Percentiles rank a stretch among this genome's conserved stretches.
These are phyloP conservation scores for Rasamsonia emersonii DNA, from an alignment of 2,329 filamentous ascomycete genomes.

Conservation along the genomic window DNA sequence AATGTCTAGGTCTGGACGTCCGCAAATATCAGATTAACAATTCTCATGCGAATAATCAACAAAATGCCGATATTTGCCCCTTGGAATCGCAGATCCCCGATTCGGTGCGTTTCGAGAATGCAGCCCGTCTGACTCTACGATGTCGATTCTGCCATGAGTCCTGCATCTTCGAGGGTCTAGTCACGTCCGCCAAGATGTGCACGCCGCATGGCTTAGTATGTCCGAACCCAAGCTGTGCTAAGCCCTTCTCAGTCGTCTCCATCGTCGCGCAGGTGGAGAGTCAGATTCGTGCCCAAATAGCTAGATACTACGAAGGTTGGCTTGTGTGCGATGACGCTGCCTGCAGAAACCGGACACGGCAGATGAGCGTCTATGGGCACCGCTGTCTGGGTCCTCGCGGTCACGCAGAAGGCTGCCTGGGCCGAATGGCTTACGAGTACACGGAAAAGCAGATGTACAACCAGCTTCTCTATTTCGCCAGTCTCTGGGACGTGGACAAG, in stretches of 20 bases:
- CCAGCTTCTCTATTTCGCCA: slow-evolving; percentile 79
- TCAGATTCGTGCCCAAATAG: slow-evolving; percentile 67
- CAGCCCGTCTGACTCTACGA: slow-evolving; percentile 64
- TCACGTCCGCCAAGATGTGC: slow-evolving; percentile 49
- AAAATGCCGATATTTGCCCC: slow-evolving; percentile 68
- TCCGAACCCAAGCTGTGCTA: slow-evolving; percentile 52
- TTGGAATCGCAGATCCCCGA: slow-evolving; percentile 93
- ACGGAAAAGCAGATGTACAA: slow-evolving; percentile 88
- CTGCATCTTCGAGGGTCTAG: slow-evolving; percentile 69
- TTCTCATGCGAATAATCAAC: slow-evolving; percentile 43
- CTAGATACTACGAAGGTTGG: slow-evolving; percentile 87
- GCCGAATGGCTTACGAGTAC: slow-evolving; percentile 81
- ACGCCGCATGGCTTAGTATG: slow-evolving; percentile 70
- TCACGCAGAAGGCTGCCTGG: slow-evolving; percentile 72
- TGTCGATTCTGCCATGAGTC: slow-evolving; percentile 71
- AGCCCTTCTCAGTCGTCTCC: slow-evolving; percentile 58
- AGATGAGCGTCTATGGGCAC: slow-evolving; percentile 87
- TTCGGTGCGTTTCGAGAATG: slow-evolving; percentile 76
- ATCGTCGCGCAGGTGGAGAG: slow-evolving; percentile 81
- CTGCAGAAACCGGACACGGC: slow-evolving; percentile 77
- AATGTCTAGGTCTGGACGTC: slow-evolving; percentile 86
- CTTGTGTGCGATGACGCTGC: slow-evolving; percentile 82
- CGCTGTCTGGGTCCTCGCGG: slow-evolving; percentile 83
- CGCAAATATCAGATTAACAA: slow-evolving; percentile 72
- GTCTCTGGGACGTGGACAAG: slow-evolving; percentile 84